Percentiles rank a stretch among this genome's conserved stretches.
These are phyloP conservation scores for Pseudogymnoascus destructans DNA, from an alignment of 2,329 filamentous ascomycete species.

Conservation along the genomic window DNA sequence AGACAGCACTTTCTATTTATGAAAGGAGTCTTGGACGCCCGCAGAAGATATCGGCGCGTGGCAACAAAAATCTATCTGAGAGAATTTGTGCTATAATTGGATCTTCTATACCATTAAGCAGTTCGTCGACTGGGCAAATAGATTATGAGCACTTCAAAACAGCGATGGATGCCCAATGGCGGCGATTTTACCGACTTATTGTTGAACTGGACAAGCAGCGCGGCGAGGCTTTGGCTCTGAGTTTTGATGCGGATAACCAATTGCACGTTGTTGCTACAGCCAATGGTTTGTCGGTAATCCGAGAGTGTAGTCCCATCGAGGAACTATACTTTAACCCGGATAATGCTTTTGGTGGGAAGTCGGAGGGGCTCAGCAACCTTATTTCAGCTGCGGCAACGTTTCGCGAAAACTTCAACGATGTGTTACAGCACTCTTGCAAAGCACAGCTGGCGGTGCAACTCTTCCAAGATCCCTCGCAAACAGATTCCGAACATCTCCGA, in stretches of 20 bases:
- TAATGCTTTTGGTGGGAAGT: constrained; percentile 36
- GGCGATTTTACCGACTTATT: constrained; percentile 74
- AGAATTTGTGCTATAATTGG: constrained; percentile 61
- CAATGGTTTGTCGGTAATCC: constrained; percentile 65
- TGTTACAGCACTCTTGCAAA: constrained; percentile 54
- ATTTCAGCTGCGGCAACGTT: constrained; percentile 59
- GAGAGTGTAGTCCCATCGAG: constrained; percentile 69
- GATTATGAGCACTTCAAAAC: constrained; percentile 64
- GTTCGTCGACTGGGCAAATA: constrained; percentile 47
- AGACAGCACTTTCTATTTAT: constrained; percentile 73
- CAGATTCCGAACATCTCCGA: constrained; percentile 62
- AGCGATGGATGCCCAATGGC: constrained; percentile 74
- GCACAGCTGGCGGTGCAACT: constrained; percentile 59
- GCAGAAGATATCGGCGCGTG: constrained; percentile 30
- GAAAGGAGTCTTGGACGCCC: constrained; percentile 44
- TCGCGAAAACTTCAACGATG: constrained; percentile 54
- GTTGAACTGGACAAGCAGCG: constrained; percentile 76
- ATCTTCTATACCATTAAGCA: constrained; percentile 52
- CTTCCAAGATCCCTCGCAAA: constrained; percentile 57
- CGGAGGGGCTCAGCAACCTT: constrained; percentile 45
- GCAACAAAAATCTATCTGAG: constrained; percentile 53
- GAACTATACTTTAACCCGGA: constrained; percentile 55
- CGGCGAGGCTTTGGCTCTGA: constrained; percentile 67
- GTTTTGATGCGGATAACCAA: constrained; percentile 55
- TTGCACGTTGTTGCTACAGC: constrained; percentile 77